These are phyloP conservation scores for Eucalyptus pumila DNA, from an alignment of 345 rosid species.

Conservation along the genomic window DNA sequence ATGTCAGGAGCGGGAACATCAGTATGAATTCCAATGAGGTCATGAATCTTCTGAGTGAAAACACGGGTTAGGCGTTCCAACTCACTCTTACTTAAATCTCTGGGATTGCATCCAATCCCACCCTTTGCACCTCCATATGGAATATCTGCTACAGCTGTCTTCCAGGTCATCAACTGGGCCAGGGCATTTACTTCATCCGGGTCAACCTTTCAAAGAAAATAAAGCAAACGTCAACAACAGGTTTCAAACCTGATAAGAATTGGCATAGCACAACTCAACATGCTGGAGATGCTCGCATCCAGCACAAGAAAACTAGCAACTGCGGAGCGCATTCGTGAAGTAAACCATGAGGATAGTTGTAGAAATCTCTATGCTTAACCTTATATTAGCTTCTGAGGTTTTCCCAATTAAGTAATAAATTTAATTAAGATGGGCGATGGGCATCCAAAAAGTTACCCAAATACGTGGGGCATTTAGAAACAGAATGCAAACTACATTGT, in stretches of 20 bases:
- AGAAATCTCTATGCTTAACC: neutral
- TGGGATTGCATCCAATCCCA: constrained; percentile 79
- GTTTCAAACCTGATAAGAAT: neutral
- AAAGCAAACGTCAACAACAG: neutral
- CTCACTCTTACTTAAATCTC: constrained; percentile 59
- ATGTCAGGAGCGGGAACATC: constrained; percentile 98
- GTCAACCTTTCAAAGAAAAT: constrained; percentile 48
- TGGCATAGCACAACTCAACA: neutral
- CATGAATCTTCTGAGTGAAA: constrained; percentile 97
- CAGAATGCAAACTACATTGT: neutral
- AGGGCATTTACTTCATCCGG: constrained; percentile 96
- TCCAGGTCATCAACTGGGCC: constrained; percentile 99
- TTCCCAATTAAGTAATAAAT: neutral
- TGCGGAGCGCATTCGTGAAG: neutral
- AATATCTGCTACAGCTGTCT: constrained; percentile 89
- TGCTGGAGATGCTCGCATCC: neutral
- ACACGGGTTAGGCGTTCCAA: constrained; percentile 89
- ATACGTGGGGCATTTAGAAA: neutral
- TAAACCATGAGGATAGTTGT: neutral
- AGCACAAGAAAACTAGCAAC: neutral
- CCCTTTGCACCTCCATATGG: constrained; percentile 99
- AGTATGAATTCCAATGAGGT: constrained; percentile 75
- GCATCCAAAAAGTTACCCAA: neutral
- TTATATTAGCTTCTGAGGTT: neutral
- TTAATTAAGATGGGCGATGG: neutral